A percentile compares a stretch with the other conserved stretches of the same genome.
Conservation (phyloP, 2,329 filamentous ascomycete species). For the Monilinia aucupariae region DNA sequence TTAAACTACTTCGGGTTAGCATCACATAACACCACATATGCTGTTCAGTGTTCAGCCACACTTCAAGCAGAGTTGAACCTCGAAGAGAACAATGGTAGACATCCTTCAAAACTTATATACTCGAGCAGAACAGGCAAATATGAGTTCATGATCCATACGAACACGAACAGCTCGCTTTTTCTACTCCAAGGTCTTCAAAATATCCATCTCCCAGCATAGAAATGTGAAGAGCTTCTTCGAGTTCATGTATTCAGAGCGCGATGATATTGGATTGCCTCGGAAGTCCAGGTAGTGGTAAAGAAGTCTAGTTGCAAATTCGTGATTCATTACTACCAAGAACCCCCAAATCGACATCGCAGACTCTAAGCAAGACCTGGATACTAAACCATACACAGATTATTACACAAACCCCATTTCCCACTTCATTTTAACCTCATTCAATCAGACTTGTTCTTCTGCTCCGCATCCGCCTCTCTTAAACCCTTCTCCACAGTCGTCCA, state of each 20-base stretch:
- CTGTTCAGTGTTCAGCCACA: no score
- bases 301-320: background rate
- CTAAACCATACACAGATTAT: background rate
- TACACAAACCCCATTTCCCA: background rate
- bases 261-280: background rate
- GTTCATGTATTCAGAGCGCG: background rate
- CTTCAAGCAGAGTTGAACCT: no score
- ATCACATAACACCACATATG: no score
- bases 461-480: conserved; percentile 12
- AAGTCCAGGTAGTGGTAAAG: background rate
- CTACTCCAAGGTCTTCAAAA: no score
- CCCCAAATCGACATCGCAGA: background rate
- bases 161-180: no score
- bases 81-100: no score
- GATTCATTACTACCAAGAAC: background rate
- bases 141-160: no score
- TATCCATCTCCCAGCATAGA: no score
- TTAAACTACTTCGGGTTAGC: no score
- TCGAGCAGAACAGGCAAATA: no score
- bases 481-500: conserved; percentile 15
- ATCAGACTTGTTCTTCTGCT: background rate
- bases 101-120: no score
- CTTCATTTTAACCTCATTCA: background rate
- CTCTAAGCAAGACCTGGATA: background rate
- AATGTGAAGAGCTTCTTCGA: no score